Conservation (phyloP, 495 filamentous ascomycete genomes). For the Corynascus novoguineensis region DNA sequence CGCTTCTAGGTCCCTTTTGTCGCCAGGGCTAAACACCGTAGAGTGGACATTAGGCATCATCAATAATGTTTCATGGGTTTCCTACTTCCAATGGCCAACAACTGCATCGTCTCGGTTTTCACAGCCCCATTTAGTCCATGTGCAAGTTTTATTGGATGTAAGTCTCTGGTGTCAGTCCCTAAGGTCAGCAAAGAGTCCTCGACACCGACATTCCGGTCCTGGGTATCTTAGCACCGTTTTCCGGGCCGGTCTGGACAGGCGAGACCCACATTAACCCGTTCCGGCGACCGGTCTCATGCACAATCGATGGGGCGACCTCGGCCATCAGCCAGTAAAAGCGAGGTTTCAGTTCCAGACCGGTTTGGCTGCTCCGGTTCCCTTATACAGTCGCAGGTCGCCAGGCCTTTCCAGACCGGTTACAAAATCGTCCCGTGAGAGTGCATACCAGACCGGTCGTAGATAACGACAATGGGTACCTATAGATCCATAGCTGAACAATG, state of each 20-base stretch:
- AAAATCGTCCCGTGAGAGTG: not conserved
- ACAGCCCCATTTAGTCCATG: not conserved
- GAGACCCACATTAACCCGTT: not conserved
- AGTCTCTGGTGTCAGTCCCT: not conserved
- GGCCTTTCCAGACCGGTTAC: not conserved
- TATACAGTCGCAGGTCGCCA: not conserved
- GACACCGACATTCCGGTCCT: not conserved
- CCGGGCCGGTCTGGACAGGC: not conserved
- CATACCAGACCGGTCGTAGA: constrained; percentile 1
- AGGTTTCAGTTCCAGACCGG: not conserved
- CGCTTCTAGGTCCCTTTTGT: not conserved
- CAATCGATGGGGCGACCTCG: not conserved
- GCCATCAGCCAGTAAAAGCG: not conserved
- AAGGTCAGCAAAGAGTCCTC: not conserved
- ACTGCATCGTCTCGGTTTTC: not conserved
- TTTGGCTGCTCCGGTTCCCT: not conserved
- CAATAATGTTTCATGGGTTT: not conserved
- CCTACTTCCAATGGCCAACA: not conserved
- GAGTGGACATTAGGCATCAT: not conserved
- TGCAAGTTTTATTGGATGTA: not conserved
- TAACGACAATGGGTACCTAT: not conserved
- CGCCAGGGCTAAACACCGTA: not conserved
- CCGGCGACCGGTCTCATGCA: constrained; percentile 1
- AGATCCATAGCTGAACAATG: not conserved
- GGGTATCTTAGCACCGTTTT: not conserved